Percentiles rank a stretch among this genome's conserved stretches.
Evolutionary conservation across 345 rosid species (phyloP).

Genomic region (Arabis hirsuta): DNA sequence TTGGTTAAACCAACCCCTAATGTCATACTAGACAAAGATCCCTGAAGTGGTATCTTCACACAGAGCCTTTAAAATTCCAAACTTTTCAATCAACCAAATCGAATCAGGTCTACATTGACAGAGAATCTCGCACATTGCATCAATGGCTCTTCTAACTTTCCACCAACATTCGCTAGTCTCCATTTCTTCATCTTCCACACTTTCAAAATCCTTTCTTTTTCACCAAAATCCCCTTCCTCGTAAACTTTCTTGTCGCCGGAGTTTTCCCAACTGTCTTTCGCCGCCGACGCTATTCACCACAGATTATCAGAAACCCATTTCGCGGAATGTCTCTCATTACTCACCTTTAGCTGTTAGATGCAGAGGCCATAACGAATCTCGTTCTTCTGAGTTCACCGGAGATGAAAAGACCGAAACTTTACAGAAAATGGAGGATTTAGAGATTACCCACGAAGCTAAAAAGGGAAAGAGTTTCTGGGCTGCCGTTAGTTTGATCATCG

Average conservation of each 20-base stretch:
- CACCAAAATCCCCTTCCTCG: slow-evolving; percentile 27
- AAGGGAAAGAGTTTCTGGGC: slow-evolving; percentile 82
- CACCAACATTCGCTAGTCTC: slow-evolving; percentile 28
- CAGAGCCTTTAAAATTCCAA: slow-evolving; percentile 9
- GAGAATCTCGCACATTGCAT: slow-evolving; percentile 35
- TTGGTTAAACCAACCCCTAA: slow-evolving; percentile 7
- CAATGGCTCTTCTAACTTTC: slow-evolving; percentile 40
- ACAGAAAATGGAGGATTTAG: slow-evolving; percentile 18
- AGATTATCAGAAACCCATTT: slow-evolving; percentile 7
- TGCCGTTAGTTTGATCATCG: slow-evolving; percentile 84
- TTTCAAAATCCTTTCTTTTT: slow-evolving; percentile 19
- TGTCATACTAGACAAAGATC: slow-evolving; percentile 10
- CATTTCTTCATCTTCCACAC: slow-evolving; percentile 22
- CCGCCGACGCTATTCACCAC: background rate
- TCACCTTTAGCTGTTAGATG: slow-evolving; percentile 37
- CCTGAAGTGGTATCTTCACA: slow-evolving; percentile 8
- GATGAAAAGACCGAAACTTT: slow-evolving; percentile 37
- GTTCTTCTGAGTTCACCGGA: slow-evolving; percentile 14
- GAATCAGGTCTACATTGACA: slow-evolving; percentile 35
- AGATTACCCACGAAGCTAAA: slow-evolving; percentile 23
- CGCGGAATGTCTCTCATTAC: slow-evolving; percentile 10
- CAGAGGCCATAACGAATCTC: slow-evolving; percentile 26
- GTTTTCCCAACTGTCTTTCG: slow-evolving; percentile 5
- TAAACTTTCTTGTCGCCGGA: slow-evolving; percentile 19
- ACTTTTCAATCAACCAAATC: slow-evolving; percentile 2